A percentile compares a stretch with the other conserved stretches of the same genome.
Evolutionary conservation across 148 eudicot genomes (phyloP).

Genomic region (Spergularia bocconei): DNA sequence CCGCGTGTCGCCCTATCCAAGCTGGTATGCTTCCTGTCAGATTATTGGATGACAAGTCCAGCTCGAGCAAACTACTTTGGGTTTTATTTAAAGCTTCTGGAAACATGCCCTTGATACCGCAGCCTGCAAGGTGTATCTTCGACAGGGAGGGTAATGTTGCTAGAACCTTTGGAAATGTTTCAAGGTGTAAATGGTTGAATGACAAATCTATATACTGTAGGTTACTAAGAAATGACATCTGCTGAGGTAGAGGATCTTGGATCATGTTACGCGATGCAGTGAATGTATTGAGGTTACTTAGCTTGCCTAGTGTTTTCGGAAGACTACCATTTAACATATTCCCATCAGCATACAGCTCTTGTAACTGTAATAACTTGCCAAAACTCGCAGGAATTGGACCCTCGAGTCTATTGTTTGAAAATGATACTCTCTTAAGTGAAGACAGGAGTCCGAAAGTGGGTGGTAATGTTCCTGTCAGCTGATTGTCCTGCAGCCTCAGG

Average conservation of each 20-base stretch:
- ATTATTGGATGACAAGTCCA: conserved; percentile 49
- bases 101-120: conserved; percentile 40
- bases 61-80: conserved; percentile 31
- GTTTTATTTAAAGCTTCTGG: conserved; percentile 28
- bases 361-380: conserved; percentile 32
- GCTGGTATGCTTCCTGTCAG: conserved; percentile 47
- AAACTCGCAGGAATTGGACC: conserved; percentile 50
- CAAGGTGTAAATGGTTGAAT: conserved; percentile 42
- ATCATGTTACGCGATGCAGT: conserved; percentile 43
- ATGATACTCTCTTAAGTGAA: conserved; percentile 46
- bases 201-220: conserved; percentile 42
- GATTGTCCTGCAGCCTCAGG: conserved; percentile 45
- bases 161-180: conserved; percentile 44
- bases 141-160: conserved; percentile 39
- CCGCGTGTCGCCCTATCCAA: conserved; percentile 41
- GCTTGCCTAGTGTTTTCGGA: conserved; percentile 39
- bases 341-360: conserved; percentile 38
- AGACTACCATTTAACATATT: conserved; percentile 44
- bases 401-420: conserved; percentile 40
- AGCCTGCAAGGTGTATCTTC: conserved; percentile 37
- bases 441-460: conserved; percentile 30
- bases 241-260: conserved; percentile 47
- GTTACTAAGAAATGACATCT: conserved; percentile 36
- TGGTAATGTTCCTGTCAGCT: conserved; percentile 47
- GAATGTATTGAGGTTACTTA: conserved; percentile 32